Conservation (phyloP, 306 rosid species). For the Cucurbita pepo region DNA sequence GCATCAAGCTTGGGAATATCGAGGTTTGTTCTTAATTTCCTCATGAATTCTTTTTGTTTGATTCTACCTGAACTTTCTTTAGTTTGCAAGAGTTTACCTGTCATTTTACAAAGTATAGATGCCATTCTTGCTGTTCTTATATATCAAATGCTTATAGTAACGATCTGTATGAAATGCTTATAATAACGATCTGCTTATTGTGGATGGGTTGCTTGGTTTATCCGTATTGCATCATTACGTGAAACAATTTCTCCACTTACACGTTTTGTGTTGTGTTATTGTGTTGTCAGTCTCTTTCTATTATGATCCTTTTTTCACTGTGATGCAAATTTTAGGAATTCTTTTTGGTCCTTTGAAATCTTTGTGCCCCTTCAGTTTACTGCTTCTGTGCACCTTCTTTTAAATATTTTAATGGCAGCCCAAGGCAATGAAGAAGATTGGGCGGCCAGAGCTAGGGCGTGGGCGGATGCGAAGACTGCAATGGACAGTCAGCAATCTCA, state of each 20-base stretch:
- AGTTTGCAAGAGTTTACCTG: not conserved
- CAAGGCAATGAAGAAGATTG: slow-evolving; percentile 74
- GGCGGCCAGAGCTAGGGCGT: slow-evolving; percentile 94
- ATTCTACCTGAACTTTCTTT: not conserved
- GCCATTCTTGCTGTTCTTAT: not conserved
- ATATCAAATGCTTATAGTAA: not conserved
- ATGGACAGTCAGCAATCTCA: slow-evolving; percentile 67
- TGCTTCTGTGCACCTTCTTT: not conserved
- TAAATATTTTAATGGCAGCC: slow-evolving; percentile 7
- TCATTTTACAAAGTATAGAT: not conserved
- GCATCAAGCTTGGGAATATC: slow-evolving; percentile 43
- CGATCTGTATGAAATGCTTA: not conserved
- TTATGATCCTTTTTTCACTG: not conserved
- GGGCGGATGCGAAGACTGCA: slow-evolving; percentile 80
- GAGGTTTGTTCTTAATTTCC: slow-evolving; percentile 28
- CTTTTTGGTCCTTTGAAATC: not conserved
- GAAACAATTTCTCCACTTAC: not conserved
- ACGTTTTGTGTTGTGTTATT: not conserved
- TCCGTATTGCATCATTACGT: not conserved
- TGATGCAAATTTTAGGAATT: not conserved
- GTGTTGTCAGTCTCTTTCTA: not conserved
- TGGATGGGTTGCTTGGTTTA: not conserved
- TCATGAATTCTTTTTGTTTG: not conserved
- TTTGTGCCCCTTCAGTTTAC: not conserved
- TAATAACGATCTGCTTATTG: not conserved